A percentile compares a stretch with the other conserved stretches of the same genome.
phyloP scores from a whole-genome alignment of 169 alveolate genomes.

The Eimeria necatrix region DNA sequence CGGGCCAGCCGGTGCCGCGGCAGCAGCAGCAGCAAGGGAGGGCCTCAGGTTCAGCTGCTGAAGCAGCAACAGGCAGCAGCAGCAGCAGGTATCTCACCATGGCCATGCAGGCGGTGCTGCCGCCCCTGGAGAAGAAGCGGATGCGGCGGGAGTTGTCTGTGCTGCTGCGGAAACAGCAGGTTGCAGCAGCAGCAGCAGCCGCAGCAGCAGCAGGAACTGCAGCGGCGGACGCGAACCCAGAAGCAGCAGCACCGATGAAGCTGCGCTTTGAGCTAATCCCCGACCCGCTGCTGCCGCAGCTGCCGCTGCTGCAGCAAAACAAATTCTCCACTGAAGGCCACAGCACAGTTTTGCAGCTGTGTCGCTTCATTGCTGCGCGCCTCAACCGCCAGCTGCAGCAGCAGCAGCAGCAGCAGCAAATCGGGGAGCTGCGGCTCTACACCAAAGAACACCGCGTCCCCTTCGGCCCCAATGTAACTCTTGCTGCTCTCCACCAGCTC shows the following conservation, averaged over 20 bases:
- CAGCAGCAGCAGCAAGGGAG: slow-evolving; percentile 38
- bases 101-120: slow-evolving; percentile 51
- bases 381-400: slow-evolving; percentile 5
- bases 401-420: not conserved
- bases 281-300: slow-evolving; percentile 64
- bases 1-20: slow-evolving; percentile 31
- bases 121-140: slow-evolving; percentile 54
- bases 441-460: slow-evolving; percentile 64
- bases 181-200: slow-evolving; percentile 40
- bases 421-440: slow-evolving; percentile 45
- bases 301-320: slow-evolving; percentile 48
- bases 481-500: slow-evolving; percentile 62
- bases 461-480: slow-evolving; percentile 25
- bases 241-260: slow-evolving; percentile 13
- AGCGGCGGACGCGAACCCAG: not conserved
- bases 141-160: not conserved
- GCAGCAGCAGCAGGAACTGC: slow-evolving; percentile 61
- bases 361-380: slow-evolving; percentile 37
- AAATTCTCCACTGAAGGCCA: slow-evolving; percentile 5
- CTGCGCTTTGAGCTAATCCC: slow-evolving; percentile 76
- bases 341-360: slow-evolving; percentile 61
- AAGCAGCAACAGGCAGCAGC: slow-evolving; percentile 20
- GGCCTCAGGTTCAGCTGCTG: slow-evolving; percentile 1
- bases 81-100: slow-evolving; percentile 16
- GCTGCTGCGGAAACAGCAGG: slow-evolving; percentile 25